phyloP scores from a whole-genome alignment of 2,329 filamentous ascomycete species.

The Ambrosiella xylebori region DNA sequence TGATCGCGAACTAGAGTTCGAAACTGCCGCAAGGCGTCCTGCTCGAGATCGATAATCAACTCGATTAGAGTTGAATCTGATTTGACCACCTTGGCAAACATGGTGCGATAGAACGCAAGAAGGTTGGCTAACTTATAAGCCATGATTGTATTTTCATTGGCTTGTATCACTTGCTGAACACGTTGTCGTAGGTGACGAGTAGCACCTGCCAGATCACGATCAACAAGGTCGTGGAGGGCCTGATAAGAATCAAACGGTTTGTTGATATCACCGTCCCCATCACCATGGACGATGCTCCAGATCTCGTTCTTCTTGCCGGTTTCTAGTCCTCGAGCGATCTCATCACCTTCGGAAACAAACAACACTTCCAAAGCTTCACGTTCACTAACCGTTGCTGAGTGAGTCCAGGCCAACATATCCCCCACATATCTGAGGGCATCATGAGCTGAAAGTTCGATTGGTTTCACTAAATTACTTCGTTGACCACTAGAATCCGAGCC shows the following conservation, averaged over 20 bases:
- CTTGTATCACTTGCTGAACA: conserved; percentile 80
- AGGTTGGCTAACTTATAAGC: conserved; percentile 85
- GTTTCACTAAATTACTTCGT: conserved; percentile 51
- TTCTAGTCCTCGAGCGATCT: conserved; percentile 60
- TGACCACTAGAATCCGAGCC: conserved; percentile 44
- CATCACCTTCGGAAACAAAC: conserved; percentile 79
- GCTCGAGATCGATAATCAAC: conserved; percentile 49
- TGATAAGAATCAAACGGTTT: conserved; percentile 60
- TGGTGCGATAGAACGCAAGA: conserved; percentile 72
- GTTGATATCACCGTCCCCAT: conserved; percentile 26
- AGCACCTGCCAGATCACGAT: conserved; percentile 67
- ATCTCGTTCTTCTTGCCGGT: conserved; percentile 67
- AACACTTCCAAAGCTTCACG: conserved; percentile 79
- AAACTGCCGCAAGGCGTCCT: conserved; percentile 69
- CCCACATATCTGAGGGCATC: conserved; percentile 83
- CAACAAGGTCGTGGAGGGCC: conserved; percentile 71
- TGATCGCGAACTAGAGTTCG: conserved; percentile 65
- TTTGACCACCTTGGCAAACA: conserved; percentile 66
- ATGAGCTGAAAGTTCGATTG: conserved; percentile 85
- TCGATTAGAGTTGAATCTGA: conserved; percentile 50
- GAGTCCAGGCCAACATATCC: conserved; percentile 95
- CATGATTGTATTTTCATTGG: conserved; percentile 74
- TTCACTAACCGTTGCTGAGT: conserved; percentile 87
- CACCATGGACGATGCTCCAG: conserved; percentile 52
- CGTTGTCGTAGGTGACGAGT: conserved; percentile 73